Conservation (phyloP, 176 grass and related monocot species). For the Zea luxurians region DNA sequence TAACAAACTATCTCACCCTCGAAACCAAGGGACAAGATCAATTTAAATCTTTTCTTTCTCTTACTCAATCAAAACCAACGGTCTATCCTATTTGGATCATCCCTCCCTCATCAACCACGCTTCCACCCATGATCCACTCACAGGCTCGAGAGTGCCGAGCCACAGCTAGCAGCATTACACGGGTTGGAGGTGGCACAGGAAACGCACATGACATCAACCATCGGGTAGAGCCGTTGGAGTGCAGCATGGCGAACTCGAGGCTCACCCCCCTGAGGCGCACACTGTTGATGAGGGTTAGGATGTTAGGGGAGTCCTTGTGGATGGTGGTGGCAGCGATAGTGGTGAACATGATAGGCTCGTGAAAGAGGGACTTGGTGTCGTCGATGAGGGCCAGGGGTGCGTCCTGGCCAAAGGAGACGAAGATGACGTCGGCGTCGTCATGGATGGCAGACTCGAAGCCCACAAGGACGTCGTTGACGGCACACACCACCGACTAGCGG, state of each 20-base stretch:
- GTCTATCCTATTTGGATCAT: no score
- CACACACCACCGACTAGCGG: slow-evolving; percentile 57
- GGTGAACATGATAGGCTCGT: slow-evolving; percentile 47
- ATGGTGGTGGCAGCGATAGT: slow-evolving; percentile 73
- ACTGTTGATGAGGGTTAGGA: slow-evolving; percentile 52
- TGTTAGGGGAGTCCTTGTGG: slow-evolving; percentile 60
- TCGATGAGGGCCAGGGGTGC: background rate
- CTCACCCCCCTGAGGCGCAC: slow-evolving; percentile 40
- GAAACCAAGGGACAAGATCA: no score
- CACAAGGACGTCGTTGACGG: slow-evolving; percentile 50
- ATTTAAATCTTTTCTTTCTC: no score
- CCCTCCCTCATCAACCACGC: no score
- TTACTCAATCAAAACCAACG: no score
- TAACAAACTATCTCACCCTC: no score
- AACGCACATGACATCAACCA: slow-evolving; percentile 35
- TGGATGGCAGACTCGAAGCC: slow-evolving; percentile 70
- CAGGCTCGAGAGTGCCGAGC: slow-evolving; percentile 42
- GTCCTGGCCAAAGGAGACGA: slow-evolving; percentile 56
- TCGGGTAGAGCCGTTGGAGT: slow-evolving; percentile 22
- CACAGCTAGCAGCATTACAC: slow-evolving; percentile 17
- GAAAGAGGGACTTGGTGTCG: no score
- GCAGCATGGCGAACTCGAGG: slow-evolving; percentile 32
- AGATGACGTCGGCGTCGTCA: slow-evolving; percentile 67
- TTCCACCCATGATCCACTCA: no score
- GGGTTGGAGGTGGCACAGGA: background rate